Conservation (phyloP, 148 eudicot genomes). For the Drosera capensis region DNA sequence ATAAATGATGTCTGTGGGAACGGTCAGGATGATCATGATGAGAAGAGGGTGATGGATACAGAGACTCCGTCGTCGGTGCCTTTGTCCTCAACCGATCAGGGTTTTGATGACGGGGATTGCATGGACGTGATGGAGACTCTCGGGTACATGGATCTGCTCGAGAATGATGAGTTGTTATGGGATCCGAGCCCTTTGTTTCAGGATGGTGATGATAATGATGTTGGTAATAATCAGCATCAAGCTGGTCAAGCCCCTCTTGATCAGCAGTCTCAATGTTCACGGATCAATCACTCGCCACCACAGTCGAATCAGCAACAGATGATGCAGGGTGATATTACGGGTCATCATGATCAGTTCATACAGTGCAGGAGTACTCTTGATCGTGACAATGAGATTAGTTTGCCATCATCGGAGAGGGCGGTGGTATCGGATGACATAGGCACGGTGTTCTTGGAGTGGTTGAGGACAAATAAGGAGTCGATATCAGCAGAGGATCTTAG, state of each 20-base stretch:
- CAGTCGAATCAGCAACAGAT: not conserved
- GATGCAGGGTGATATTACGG: slow-evolving; percentile 1
- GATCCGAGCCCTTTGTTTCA: slow-evolving; percentile 69
- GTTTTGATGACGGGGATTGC: slow-evolving; percentile 29
- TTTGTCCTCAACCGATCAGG: slow-evolving; percentile 15
- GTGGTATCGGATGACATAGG: slow-evolving; percentile 35
- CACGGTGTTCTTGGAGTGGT: slow-evolving; percentile 80
- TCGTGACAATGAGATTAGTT: slow-evolving; percentile 2
- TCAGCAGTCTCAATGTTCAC: slow-evolving; percentile 4
- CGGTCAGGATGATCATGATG: not conserved
- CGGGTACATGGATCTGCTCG: slow-evolving; percentile 73
- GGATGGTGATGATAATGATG: not conserved
- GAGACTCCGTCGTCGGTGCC: slow-evolving; percentile 2
- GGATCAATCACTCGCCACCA: not conserved
- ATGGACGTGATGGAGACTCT: slow-evolving; percentile 72
- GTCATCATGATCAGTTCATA: too few species aligned
- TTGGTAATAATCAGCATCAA: not conserved
- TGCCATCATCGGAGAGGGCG: not conserved
- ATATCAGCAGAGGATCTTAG: slow-evolving; percentile 80
- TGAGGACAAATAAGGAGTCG: slow-evolving; percentile 64
- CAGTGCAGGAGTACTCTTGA: too few species aligned
- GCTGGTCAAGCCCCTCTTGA: not conserved
- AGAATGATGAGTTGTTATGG: slow-evolving; percentile 48
- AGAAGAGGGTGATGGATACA: not conserved
- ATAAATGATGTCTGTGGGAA: not conserved